These are phyloP conservation scores for Echinochloa phyllopogon DNA, from an alignment of 176 grass and related monocot species.

Conservation along the genomic window DNA sequence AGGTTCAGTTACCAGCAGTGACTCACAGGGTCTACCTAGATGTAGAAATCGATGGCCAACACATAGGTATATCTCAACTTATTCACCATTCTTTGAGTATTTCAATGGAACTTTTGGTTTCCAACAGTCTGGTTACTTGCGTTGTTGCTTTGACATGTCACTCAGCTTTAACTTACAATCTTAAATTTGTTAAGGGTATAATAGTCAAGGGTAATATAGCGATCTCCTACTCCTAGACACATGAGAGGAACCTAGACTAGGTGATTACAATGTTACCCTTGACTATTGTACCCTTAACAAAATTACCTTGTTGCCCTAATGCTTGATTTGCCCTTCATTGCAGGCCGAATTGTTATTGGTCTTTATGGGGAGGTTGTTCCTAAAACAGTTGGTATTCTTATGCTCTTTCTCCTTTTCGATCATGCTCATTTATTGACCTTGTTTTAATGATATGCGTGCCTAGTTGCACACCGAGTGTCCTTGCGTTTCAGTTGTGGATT, in stretches of 20 bases:
- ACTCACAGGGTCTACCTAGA: constrained; percentile 92
- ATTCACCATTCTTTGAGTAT: not conserved
- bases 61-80: constrained; percentile 62
- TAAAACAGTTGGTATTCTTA: constrained; percentile 84
- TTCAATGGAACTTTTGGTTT: not conserved
- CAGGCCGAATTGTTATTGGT: constrained; percentile 96
- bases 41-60: constrained; percentile 86
- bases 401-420: not conserved
- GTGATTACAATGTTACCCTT: too few species aligned
- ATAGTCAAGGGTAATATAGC: too few species aligned
- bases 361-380: constrained; percentile 83
- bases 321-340: not conserved
- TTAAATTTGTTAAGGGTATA: too few species aligned
- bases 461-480: not conserved
- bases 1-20: constrained; percentile 66
- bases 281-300: too few species aligned
- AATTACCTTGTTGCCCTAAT: not conserved
- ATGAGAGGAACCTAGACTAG: too few species aligned
- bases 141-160: not conserved
- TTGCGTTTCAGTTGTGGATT: not conserved
- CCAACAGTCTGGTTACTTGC: not conserved
- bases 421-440: constrained; percentile 5
- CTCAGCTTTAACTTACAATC: not conserved
- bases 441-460: constrained; percentile 7
- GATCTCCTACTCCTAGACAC: too few species aligned